Evolutionary conservation across 768 basidiomycete species (phyloP), one percentile per base, ranked within the genome.

Genomic region (Obba rivulosa): DNA sequence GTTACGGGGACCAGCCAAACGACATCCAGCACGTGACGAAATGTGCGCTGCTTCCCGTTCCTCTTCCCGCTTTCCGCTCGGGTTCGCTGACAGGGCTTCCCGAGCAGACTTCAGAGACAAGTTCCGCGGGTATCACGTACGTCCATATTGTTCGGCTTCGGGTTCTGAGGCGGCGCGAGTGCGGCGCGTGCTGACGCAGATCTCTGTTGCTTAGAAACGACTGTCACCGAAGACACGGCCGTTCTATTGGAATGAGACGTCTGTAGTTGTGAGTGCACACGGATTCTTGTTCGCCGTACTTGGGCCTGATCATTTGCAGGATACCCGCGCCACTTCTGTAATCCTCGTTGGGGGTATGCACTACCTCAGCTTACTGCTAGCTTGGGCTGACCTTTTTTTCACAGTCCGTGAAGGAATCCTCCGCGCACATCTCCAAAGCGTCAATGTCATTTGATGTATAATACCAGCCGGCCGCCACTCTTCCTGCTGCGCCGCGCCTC

Each of bases 181-280:
- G 28, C 13, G 28, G 28, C 28, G 14, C 31, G 9, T 24, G 34
- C 41, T 43, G 41, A 47, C 37, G 37, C 31, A 18, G 17, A 13
- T 8, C 23, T 31, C 9, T n/a, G 11, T 20, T 45, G 48, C 51
- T 13, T 31, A 85, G 80, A 78, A 73, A 59, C 74, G 75, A 20
- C 65, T 76, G 20, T 85, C 83, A 2, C 79, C 81, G 1, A 64
- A 72, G 28, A 66, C 72, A 22, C 71, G 85, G 4, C 69, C 78
- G 1, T 86, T 86, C 57, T 78, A 83, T 55, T 81, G 77, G 52
- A 78, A 87, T 56, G 79, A 83, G 57, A 86, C 84, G 0, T 83
- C 83, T 34, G 85, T 84, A 4, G 78, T 85, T 39, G 84, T 84
- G 57, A 44, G 81, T 75, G 10, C 23, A 21, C 37, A 25, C 13